A percentile compares a stretch with the other conserved stretches of the same genome.
These are phyloP conservation scores for Plasmodium billcollinsi DNA, from an alignment of 169 alveolate genomes.

Conservation along the genomic window DNA sequence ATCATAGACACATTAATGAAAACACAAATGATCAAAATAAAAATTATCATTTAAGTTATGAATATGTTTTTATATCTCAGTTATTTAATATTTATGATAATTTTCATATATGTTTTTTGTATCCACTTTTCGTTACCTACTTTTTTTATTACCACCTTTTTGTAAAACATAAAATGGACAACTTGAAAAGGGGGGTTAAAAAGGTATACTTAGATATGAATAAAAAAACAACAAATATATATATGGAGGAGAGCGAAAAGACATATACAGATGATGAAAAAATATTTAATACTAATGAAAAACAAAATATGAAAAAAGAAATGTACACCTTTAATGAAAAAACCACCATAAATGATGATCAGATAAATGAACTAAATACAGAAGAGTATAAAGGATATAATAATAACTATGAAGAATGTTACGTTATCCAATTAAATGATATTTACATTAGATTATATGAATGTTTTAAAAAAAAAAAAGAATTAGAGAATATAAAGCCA, in stretches of 20 bases:
- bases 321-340: background rate
- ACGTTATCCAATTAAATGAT: constrained; percentile 49
- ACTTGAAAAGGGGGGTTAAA: background rate
- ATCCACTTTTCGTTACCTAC: constrained; percentile 60
- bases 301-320: no score
- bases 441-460: constrained; percentile 42
- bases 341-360: background rate
- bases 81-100: constrained; percentile 75
- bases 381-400: background rate
- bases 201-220: no score
- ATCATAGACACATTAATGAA: constrained; percentile 44
- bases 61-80: constrained; percentile 63
- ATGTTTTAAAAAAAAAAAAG: constrained; percentile 28
- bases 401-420: constrained; percentile 34
- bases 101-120: constrained; percentile 64
- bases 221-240: no score
- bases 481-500: constrained; percentile 19
- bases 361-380: background rate
- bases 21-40: background rate
- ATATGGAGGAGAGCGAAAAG: no score
- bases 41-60: constrained; percentile 53
- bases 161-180: constrained; percentile 20
- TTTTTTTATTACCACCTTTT: constrained; percentile 74
- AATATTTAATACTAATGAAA: no score
- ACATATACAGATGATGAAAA: no score